Evolutionary conservation across 306 rosid genomes (phyloP).

Genomic region (Trifolium repens): DNA sequence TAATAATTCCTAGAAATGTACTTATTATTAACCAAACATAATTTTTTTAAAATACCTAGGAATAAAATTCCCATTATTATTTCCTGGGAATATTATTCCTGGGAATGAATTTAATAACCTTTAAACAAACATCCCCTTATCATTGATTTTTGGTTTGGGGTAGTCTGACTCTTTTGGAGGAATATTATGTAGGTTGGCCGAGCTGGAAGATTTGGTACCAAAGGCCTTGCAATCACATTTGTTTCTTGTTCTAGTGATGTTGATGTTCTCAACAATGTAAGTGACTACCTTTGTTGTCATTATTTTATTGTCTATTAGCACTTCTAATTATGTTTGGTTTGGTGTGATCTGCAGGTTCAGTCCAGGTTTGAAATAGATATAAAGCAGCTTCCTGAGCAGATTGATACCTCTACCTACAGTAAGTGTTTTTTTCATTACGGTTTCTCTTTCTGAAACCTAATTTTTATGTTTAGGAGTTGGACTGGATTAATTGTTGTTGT

Average conservation of each 20-base stretch:
- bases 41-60: no score
- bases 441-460: neutral
- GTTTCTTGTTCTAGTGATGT: constrained; percentile 90
- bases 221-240: constrained; percentile 97
- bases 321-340: constrained; percentile 32
- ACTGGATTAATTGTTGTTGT: no score
- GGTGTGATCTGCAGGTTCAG: constrained; percentile 69
- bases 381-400: constrained; percentile 97
- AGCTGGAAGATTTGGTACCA: constrained; percentile 98
- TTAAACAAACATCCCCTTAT: no score
- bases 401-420: constrained; percentile 96
- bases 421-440: constrained; percentile 42
- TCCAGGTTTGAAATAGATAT: constrained; percentile 99
- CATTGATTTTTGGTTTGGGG: neutral
- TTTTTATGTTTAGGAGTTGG: neutral
- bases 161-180: neutral
- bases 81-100: no score
- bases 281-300: neutral
- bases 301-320: neutral
- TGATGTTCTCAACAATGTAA: constrained; percentile 93
- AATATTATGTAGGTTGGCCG: constrained; percentile 74
- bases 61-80: no score
- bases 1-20: no score
- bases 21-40: no score
- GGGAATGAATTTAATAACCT: no score